Base-by-base conservation (phyloP, 495 filamentous ascomycete species). In the Neurospora sp. region DNA sequence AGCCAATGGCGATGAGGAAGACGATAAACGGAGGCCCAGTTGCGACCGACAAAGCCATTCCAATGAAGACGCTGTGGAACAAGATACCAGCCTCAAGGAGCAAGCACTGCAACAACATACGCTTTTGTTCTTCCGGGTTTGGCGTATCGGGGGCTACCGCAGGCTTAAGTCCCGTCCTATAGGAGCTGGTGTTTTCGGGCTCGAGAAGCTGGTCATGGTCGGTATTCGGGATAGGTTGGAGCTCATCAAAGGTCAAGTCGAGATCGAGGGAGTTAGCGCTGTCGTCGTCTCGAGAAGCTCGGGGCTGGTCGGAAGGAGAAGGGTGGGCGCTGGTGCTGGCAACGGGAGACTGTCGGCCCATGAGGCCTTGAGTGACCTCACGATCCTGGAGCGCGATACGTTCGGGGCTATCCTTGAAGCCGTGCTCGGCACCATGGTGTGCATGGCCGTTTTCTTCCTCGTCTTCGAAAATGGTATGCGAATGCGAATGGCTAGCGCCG, bases 1-100 rank as follows among this genome's bases (percentile, higher is more conserved):
- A 94, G 69, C 87, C 86, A 69, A 96, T 95, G 27, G 93, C 93
- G 44, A 93, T 84, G 0, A 96, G 85, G 74, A 96, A 91, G 9
- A 95, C 91, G 68, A 90, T 84, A 77, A 96, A 96, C 1, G 89
- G 86, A 7, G 91, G 89, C 0, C 92, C 92, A 0, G 90, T 91
- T 7, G 93, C 90, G 9, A 95, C 93, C n/a, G 90, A 92, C 40
- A 96, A 82, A 4, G 93, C 92, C 91, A 96, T 94, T 59, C 93
- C 93, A 76, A 96, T 96, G 77, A 96, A 96, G 45, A 96, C 87
- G 75, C 89, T 92, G 82, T 96, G 93, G 76, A 95, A 95, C 3
- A 96, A 84, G 75, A 96, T 95, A 20, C 93, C 93, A 8, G 92
- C 91, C 80, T 96, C 93, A 38, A 96, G 86, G 9, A 96, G 86